Percentiles rank a stretch among this genome's conserved stretches.
phyloP scores from a whole-genome alignment of 768 basidiomycete species.

The Crucibulum laeve region DNA sequence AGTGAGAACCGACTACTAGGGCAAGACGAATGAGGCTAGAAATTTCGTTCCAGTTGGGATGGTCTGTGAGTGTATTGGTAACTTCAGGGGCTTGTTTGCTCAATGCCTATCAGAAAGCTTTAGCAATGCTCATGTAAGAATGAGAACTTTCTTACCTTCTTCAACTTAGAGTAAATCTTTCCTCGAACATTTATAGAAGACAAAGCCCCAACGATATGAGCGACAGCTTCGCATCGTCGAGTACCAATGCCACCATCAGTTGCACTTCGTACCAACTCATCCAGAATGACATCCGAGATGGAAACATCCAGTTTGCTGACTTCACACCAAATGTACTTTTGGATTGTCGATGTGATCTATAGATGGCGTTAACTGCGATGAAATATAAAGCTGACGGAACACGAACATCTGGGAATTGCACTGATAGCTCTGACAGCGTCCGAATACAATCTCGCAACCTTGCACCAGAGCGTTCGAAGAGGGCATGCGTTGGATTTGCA shows the following conservation, averaged over 20 bases:
- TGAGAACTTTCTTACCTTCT: conserved; percentile 49
- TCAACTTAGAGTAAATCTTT: conserved; percentile 70
- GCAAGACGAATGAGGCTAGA: conserved; percentile 75
- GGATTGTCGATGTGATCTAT: conserved; percentile 65
- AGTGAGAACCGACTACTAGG: conserved; percentile 65
- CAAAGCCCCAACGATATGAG: conserved; percentile 67
- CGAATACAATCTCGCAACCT: conserved; percentile 79
- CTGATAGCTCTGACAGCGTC: conserved; percentile 71
- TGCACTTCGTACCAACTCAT: conserved; percentile 78
- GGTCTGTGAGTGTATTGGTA: conserved; percentile 61
- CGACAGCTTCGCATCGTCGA: conserved; percentile 68
- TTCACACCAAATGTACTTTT: conserved; percentile 75
- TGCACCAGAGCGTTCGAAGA: conserved; percentile 70
- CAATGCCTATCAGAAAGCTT: conserved; percentile 45
- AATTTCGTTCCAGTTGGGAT: conserved; percentile 77
- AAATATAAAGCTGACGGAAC: conserved; percentile 6
- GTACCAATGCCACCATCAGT: conserved; percentile 82
- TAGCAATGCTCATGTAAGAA: neutral
- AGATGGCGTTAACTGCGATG: conserved; percentile 4
- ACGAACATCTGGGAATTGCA: conserved; percentile 70
- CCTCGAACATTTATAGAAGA: conserved; percentile 78
- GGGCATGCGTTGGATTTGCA: conserved; percentile 59
- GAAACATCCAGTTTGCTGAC: conserved; percentile 64
- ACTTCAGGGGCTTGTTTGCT: conserved; percentile 67
- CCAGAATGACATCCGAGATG: conserved; percentile 69